These are phyloP conservation scores for Thuidium tamariscinum DNA, from an alignment of 225 moss, liverwort and hornwort species.

Conservation along the genomic window DNA sequence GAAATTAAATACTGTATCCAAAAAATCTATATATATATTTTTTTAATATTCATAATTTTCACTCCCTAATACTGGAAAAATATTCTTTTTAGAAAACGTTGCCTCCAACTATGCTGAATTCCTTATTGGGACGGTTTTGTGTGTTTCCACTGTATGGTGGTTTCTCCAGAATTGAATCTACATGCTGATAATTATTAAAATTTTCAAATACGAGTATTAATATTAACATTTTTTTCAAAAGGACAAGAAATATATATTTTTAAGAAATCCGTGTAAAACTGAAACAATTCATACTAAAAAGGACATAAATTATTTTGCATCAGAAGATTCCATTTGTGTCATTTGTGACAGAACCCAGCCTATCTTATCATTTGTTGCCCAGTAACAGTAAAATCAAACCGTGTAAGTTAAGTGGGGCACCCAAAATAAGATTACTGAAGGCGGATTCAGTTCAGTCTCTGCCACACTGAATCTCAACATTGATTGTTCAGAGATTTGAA, in stretches of 20 bases:
- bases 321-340: not conserved
- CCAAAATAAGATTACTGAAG: not conserved
- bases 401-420: too few relatives aligned
- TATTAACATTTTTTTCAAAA: too few relatives aligned
- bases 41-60: too few relatives aligned
- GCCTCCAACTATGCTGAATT: too few relatives aligned
- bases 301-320: not conserved
- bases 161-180: not conserved
- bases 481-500: not conserved
- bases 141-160: too few relatives aligned
- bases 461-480: not conserved
- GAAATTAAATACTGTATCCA: too few relatives aligned
- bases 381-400: not conserved
- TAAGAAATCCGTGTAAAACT: too few relatives aligned
- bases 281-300: not conserved
- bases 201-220: too few relatives aligned
- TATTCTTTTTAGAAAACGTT: too few relatives aligned
- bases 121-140: too few relatives aligned
- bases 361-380: not conserved
- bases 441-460: not conserved
- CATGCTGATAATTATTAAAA: not conserved
- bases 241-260: fast-evolving
- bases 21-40: too few relatives aligned
- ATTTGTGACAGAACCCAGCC: not conserved
- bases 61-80: too few relatives aligned